A percentile compares a stretch with the other conserved stretches of the same genome.
Evolutionary conservation across 2,329 filamentous ascomycete species (phyloP).

Genomic region (Phialocephala sp.): DNA sequence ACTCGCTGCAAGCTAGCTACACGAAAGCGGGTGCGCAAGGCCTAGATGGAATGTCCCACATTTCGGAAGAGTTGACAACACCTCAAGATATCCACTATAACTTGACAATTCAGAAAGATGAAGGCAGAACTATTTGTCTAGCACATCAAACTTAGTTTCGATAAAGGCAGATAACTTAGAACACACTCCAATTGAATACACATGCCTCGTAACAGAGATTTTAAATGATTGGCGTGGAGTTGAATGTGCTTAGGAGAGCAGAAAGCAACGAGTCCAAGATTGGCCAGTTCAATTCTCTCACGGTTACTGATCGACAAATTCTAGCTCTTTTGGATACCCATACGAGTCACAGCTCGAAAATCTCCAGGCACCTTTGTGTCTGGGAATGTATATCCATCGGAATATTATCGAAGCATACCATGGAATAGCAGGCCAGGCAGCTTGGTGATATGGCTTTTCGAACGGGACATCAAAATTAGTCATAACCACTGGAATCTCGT

Average conservation of each 20-base stretch:
- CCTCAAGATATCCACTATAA: no score
- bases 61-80: no score
- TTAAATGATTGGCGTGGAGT: no score
- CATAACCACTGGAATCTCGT: conserved; percentile 27
- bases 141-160: no score
- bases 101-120: no score
- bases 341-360: conserved; percentile 45
- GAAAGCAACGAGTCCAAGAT: background rate
- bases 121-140: no score
- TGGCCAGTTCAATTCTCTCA: background rate
- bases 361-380: conserved; percentile 46
- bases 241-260: background rate
- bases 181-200: no score
- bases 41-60: no score
- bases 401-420: conserved; percentile 41
- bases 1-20: no score
- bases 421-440: conserved; percentile 38
- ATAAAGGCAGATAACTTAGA: no score
- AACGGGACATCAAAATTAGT: conserved; percentile 36
- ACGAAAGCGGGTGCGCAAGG: no score
- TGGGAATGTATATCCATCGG: conserved; percentile 44
- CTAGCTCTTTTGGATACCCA: conserved; percentile 44
- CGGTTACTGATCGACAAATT: conserved; percentile 41
- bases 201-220: no score
- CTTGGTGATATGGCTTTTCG: conserved; percentile 38